Conservation (phyloP, 2,329 filamentous ascomycete genomes). For the Hypoxylon sp. region DNA sequence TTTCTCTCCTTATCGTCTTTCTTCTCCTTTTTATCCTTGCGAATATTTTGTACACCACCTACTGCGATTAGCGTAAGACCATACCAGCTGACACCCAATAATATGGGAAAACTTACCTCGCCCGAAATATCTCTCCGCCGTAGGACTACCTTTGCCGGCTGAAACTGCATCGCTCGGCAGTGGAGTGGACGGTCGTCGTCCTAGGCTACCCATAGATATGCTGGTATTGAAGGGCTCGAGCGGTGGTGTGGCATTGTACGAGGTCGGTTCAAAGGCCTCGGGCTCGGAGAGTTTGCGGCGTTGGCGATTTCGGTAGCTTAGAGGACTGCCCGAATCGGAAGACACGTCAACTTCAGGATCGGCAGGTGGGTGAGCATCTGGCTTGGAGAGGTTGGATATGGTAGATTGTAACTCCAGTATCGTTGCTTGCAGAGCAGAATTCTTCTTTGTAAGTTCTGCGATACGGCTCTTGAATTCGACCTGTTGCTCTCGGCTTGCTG, state of each 20-base stretch:
- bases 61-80: conserved; percentile 48
- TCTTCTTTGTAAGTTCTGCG: conserved; percentile 59
- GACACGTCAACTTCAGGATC: conserved; percentile 50
- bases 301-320: conserved; percentile 49
- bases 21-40: conserved; percentile 57
- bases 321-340: conserved; percentile 51
- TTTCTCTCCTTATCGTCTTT: conserved; percentile 58
- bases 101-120: conserved; percentile 54
- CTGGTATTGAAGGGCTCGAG: conserved; percentile 46
- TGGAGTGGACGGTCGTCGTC: conserved; percentile 51
- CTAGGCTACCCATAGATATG: conserved; percentile 40
- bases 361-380: conserved; percentile 22
- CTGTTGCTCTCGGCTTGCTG: conserved; percentile 62
- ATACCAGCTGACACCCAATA: conserved; percentile 54
- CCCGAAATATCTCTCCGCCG: conserved; percentile 56
- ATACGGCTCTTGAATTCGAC: conserved; percentile 63
- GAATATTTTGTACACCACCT: conserved; percentile 60
- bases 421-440: conserved; percentile 60
- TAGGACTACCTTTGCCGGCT: conserved; percentile 41
- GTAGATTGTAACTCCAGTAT: conserved; percentile 58
- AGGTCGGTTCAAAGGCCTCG: conserved; percentile 53
- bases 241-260: conserved; percentile 56
- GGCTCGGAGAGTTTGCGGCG: conserved; percentile 56
- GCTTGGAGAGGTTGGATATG: conserved; percentile 36
- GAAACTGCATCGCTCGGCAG: conserved; percentile 47